phyloP scores from a whole-genome alignment of 2,329 filamentous ascomycete genomes.

The Neurospora sp. region DNA sequence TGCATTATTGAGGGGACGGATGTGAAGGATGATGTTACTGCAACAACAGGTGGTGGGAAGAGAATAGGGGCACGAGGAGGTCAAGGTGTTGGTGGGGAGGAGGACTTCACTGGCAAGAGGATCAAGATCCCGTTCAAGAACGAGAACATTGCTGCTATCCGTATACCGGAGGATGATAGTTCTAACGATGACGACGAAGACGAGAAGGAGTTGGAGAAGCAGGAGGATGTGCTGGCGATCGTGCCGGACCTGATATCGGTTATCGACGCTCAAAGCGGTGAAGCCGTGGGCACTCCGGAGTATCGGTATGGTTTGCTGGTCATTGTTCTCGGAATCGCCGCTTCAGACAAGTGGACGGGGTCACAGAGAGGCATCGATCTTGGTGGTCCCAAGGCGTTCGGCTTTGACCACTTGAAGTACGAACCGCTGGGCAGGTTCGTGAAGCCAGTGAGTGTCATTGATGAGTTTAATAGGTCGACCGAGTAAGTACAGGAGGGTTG shows the following conservation, averaged over 20 bases:
- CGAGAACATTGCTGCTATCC: constrained; percentile 56
- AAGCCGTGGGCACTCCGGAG: constrained; percentile 46
- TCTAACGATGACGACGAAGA: background rate
- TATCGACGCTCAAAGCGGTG: constrained; percentile 45
- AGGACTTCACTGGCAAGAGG: constrained; percentile 7
- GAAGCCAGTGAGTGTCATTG: constrained; percentile 42
- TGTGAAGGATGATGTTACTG: constrained; percentile 20
- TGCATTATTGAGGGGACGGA: constrained; percentile 43
- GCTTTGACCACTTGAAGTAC: constrained; percentile 37
- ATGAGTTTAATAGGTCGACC: constrained; percentile 29
- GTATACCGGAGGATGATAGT: constrained; percentile 11
- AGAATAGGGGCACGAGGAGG: background rate
- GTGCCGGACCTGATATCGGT: constrained; percentile 48
- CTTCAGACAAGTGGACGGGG: constrained; percentile 35
- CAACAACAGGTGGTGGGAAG: background rate
- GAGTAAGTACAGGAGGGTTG: background rate
- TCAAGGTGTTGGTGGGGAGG: background rate
- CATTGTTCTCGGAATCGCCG: constrained; percentile 36
- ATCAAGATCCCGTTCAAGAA: constrained; percentile 65
- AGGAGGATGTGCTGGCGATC: constrained; percentile 36
- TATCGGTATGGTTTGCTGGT: constrained; percentile 44
- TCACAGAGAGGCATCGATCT: constrained; percentile 36
- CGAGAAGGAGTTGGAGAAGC: constrained; percentile 23
- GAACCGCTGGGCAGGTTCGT: constrained; percentile 36
- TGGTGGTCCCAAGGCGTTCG: constrained; percentile 39